Percentiles rank a stretch among this genome's conserved stretches.
These are phyloP conservation scores for Echinosophora koreensis DNA, from an alignment of 306 rosid genomes.

Conservation along the genomic window DNA sequence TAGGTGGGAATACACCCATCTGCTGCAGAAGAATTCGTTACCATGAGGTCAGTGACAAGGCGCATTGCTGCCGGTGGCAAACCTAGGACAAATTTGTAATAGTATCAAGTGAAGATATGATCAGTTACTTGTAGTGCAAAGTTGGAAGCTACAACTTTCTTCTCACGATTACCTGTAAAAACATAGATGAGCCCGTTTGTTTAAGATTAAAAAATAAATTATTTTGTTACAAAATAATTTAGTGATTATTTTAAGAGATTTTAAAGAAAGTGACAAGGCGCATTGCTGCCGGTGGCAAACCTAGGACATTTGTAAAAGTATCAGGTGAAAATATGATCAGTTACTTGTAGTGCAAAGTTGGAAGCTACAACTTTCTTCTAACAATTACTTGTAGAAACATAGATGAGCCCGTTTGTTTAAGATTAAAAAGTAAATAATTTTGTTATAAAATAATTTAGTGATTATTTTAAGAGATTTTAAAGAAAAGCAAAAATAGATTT, in stretches of 20 bases:
- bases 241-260: too few species aligned
- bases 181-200: too few species aligned
- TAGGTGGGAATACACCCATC: conserved; percentile 98
- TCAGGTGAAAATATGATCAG: background rate
- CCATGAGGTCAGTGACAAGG: conserved; percentile 85
- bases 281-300: conserved; percentile 51
- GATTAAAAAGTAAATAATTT: too few species aligned
- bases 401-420: too few species aligned
- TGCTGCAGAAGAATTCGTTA: conserved; percentile 95
- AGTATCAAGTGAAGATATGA: background rate
- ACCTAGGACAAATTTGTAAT: conserved; percentile 41
- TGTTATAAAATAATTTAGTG: too few species aligned
- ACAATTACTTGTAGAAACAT: background rate
- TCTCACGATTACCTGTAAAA: background rate
- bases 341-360: background rate
- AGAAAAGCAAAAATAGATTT: too few species aligned
- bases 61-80: conserved; percentile 55
- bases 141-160: background rate
- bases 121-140: background rate
- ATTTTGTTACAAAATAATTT: too few species aligned
- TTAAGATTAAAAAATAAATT: too few species aligned
- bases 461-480: too few species aligned
- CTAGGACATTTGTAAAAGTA: conserved; percentile 34
- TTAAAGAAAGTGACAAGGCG: conserved; percentile 72
- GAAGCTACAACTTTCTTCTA: background rate